Evolutionary conservation across 164 flowering plant genomes (phyloP).

Genomic region (Piper betle): DNA sequence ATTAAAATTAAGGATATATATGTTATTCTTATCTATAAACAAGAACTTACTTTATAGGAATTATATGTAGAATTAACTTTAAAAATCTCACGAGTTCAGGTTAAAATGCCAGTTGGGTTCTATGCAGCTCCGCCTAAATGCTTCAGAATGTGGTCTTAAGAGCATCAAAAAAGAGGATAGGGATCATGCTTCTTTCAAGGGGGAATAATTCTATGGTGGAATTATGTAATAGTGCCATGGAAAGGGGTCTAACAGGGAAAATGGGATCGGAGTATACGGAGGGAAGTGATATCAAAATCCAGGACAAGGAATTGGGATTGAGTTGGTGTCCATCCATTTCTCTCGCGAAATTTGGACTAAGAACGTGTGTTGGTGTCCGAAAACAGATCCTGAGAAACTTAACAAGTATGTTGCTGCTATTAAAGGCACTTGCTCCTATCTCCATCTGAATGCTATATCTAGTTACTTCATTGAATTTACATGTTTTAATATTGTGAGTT

Average conservation of each 20-base stretch:
- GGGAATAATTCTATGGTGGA: no score
- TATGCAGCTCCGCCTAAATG: no score
- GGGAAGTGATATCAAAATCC: background rate
- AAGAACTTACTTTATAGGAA: no score
- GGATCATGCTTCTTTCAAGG: no score
- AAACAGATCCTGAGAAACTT: background rate
- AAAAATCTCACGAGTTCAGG: no score
- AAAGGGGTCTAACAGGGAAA: background rate
- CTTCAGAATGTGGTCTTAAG: no score
- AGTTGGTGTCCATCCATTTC: background rate
- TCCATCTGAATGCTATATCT: background rate
- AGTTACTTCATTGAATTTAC: background rate
- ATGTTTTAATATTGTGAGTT: background rate
- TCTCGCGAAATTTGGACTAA: background rate
- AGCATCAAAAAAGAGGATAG: no score
- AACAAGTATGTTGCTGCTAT: background rate
- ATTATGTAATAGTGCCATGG: no score
- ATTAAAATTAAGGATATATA: no score
- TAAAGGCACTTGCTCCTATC: background rate
- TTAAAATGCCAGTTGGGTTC: background rate
- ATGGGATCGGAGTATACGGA: background rate
- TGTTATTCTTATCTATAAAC: no score
- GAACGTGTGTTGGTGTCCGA: background rate
- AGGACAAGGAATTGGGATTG: background rate
- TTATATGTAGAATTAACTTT: no score